Conservation (phyloP, 83 land plant genomes). For the Diphasiastrum complanatum region DNA sequence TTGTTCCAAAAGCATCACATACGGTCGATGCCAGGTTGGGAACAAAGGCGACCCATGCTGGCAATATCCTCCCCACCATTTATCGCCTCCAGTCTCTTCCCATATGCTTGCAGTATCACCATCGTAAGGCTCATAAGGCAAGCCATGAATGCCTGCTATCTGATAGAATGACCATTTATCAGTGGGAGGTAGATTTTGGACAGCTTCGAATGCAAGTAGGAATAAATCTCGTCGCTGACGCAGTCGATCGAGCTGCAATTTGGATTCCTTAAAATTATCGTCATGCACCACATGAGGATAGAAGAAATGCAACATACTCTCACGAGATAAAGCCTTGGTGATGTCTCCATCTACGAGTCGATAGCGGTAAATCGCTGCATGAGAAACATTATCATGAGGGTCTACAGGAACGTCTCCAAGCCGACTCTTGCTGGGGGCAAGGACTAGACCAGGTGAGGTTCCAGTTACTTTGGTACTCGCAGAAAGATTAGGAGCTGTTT, state of each 20-base stretch:
- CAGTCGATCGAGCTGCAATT: not conserved
- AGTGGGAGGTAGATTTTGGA: not conserved
- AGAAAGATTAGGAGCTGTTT: too few species aligned
- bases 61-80: constrained; percentile 18
- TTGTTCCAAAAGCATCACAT: constrained; percentile 16
- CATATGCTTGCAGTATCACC: not conserved
- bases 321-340: constrained; percentile 1
- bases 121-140: constrained; percentile 12
- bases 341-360: not conserved
- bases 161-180: constrained; percentile 13
- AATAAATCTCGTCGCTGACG: constrained; percentile 4
- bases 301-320: constrained; percentile 8
- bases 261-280: not conserved
- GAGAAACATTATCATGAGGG: not conserved
- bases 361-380: not conserved
- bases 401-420: too few species aligned
- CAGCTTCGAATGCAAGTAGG: constrained; percentile 6
- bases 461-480: too few species aligned
- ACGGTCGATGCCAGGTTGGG: constrained; percentile 15
- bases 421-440: too few species aligned
- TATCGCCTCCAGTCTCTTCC: not conserved
- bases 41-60: constrained; percentile 10
- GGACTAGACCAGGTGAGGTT: too few species aligned
- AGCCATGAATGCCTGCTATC: constrained; percentile 16
- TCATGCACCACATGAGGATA: constrained; percentile 2